Percentiles rank a stretch among this genome's conserved stretches.
These are phyloP conservation scores for Tylopilus felleus DNA, from an alignment of 768 basidiomycete genomes.

Conservation along the genomic window DNA sequence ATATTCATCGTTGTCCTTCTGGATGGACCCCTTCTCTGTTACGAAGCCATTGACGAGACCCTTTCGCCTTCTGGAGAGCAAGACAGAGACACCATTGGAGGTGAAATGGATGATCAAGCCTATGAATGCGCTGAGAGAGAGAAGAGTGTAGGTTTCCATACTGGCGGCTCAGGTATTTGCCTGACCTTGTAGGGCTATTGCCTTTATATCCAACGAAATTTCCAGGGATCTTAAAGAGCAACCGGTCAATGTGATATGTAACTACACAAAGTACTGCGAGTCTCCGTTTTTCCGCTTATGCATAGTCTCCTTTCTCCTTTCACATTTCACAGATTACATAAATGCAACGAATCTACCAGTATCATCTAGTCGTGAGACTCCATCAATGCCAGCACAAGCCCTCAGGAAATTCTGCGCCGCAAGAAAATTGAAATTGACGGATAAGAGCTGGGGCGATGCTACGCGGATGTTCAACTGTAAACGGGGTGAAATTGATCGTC, in stretches of 20 bases:
- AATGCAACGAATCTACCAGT: no score
- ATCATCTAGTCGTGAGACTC: no score
- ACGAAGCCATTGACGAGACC: background rate
- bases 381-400: no score
- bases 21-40: background rate
- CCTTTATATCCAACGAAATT: background rate
- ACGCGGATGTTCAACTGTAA: no score
- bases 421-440: background rate
- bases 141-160: slow-evolving; percentile 8
- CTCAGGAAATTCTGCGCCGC: no score
- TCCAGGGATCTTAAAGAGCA: background rate
- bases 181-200: background rate
- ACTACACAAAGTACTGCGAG: background rate
- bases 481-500: no score
- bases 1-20: background rate
- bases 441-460: background rate
- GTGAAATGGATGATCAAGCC: background rate
- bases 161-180: background rate
- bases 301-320: background rate
- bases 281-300: background rate
- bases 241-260: background rate
- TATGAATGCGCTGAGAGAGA: slow-evolving; percentile 1
- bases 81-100: background rate
- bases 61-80: background rate
- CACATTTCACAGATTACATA: no score